phyloP scores from a whole-genome alignment of 2,329 filamentous ascomycete genomes.

The Diaporthe humulicola region DNA sequence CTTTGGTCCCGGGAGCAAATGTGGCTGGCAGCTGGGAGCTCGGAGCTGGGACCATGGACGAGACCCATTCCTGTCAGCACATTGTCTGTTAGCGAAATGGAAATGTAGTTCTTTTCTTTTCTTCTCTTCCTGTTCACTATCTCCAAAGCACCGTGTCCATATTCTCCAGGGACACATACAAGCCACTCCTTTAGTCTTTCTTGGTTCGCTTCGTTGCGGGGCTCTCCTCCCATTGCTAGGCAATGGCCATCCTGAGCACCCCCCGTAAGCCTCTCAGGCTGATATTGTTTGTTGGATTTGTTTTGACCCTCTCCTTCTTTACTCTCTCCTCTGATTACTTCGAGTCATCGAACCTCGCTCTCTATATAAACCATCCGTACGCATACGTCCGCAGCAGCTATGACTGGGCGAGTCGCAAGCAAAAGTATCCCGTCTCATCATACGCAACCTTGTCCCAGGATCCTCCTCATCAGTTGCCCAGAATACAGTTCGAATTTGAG shows the following conservation, averaged over 20 bases:
- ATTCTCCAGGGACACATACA: not conserved
- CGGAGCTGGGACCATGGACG: constrained; percentile 11
- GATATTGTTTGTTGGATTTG: constrained; percentile 20
- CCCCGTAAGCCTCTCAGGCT: constrained; percentile 35
- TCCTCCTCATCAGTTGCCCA: constrained; percentile 47
- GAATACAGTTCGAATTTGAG: constrained; percentile 59
- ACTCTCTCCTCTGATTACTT: constrained; percentile 41
- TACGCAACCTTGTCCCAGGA: constrained; percentile 51
- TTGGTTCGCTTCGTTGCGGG: not conserved
- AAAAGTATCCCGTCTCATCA: constrained; percentile 42
- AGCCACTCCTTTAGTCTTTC: constrained; percentile 3
- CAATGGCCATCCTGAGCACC: constrained; percentile 33
- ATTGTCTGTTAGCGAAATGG: not conserved
- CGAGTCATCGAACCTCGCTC: constrained; percentile 35
- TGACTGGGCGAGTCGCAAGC: constrained; percentile 47
- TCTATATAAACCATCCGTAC: constrained; percentile 32
- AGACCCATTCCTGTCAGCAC: not conserved
- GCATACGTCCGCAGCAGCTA: constrained; percentile 46
- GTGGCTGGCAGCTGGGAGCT: constrained; percentile 9
- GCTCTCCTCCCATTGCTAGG: constrained; percentile 30
- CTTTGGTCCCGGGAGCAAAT: not conserved
- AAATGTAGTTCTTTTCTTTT: not conserved
- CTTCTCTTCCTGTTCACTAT: constrained; percentile 6
- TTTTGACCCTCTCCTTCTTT: constrained; percentile 40
- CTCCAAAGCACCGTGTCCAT: not conserved